Evolutionary conservation across 2,329 filamentous ascomycete species (phyloP), one percentile per base, ranked within the genome.

Genomic region (Sphaerostilbella broomeana): DNA sequence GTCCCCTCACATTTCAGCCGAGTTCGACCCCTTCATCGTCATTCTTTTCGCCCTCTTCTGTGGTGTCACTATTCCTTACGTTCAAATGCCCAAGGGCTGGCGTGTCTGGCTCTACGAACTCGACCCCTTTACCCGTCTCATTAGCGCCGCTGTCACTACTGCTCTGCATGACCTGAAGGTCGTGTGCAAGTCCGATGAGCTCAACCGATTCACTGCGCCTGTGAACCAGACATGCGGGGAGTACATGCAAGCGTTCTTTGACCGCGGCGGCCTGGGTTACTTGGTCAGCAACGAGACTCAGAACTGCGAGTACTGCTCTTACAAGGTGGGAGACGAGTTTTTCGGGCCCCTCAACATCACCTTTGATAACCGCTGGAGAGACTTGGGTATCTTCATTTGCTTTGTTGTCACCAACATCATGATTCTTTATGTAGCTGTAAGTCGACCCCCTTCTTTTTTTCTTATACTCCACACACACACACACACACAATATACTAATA

Each of bases 41-140:
- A 85, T 92, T 58, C 79, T 82, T 43, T 90, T 94, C 55, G 75
- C 83, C 1, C 73, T 94, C 17, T 94, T 94, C 76, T 94, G 86
- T 54, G 87, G 87, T 60, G 87, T 94, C 45, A 84, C 85, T 0
- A 85, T 94, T 35, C 83, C 87, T 0, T 76, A 80, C 28, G 75
- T 81, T 0, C 79, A 85, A 59, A 94, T 94, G 63, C 82, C 85
- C 2, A 67, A 63, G 2, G 88, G 88, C 64, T 92, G 84, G 84
- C 74, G 81, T 22, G 70, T 74, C 2, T 92, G 85, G 86, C 69
- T 92, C 6, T 89, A 89, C 66, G 70, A 90, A 59, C 77, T 94
- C 12, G 80, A 88, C 55, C 86, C 86, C 3, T 87, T 92, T 61
- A 94, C 85, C 0, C 78, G 85, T 6, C 75, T 94, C 20, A 86